Percentiles rank a stretch among this genome's conserved stretches.
These are phyloP conservation scores for Cetradonia linearis DNA, from an alignment of 495 filamentous ascomycete genomes.

Conservation along the genomic window DNA sequence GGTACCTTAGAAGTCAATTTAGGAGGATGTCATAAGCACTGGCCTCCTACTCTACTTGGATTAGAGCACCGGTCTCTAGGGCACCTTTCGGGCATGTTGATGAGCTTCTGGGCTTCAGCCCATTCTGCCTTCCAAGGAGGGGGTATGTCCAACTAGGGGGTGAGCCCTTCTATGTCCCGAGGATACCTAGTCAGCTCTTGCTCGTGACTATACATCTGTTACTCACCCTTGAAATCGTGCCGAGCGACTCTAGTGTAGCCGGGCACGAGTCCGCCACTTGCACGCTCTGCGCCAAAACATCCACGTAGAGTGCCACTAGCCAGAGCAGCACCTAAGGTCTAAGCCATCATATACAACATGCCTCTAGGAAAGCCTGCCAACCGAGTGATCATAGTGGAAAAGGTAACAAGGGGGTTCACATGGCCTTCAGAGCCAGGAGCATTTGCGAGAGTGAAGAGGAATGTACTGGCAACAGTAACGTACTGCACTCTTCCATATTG, in stretches of 20 bases:
- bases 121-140: too few species aligned
- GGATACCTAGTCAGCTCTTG: neutral
- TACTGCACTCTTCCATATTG: slow-evolving; percentile 22
- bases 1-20: too few species aligned
- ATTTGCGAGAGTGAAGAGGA: slow-evolving; percentile 44
- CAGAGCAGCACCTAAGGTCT: slow-evolving; percentile 36
- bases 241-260: slow-evolving; percentile 18
- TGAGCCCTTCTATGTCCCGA: slow-evolving; percentile 11
- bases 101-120: too few species aligned
- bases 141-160: too few species aligned
- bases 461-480: slow-evolving; percentile 37
- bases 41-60: too few species aligned
- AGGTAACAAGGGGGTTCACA: slow-evolving; percentile 43
- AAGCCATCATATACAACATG: slow-evolving; percentile 36
- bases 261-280: slow-evolving; percentile 19
- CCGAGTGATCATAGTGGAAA: slow-evolving; percentile 42
- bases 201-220: neutral
- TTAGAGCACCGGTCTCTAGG: too few species aligned
- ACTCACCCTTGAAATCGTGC: slow-evolving; percentile 10
- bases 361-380: slow-evolving; percentile 40
- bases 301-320: slow-evolving; percentile 36
- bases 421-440: slow-evolving; percentile 42
- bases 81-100: too few species aligned
- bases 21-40: too few species aligned
- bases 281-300: slow-evolving; percentile 27